These are phyloP conservation scores for Fusarium hainanense DNA, from an alignment of 2,329 filamentous ascomycete species.

Conservation along the genomic window DNA sequence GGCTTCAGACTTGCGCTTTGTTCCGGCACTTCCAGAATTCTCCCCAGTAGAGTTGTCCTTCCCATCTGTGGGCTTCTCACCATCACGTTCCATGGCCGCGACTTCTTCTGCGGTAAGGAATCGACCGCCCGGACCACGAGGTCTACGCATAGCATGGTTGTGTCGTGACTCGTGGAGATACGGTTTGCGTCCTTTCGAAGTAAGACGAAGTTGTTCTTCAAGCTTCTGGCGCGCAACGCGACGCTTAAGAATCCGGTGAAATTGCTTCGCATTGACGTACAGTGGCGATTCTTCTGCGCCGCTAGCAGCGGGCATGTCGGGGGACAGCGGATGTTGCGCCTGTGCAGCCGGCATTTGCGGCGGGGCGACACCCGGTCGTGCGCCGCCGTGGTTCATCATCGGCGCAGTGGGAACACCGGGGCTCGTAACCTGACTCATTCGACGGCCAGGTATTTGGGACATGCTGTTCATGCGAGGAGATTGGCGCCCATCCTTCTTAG, in stretches of 20 bases:
- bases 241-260: constrained; percentile 95
- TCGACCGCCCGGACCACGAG: constrained; percentile 90
- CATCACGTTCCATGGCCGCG: constrained; percentile 81
- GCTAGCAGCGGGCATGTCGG: constrained; percentile 77
- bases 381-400: constrained; percentile 75
- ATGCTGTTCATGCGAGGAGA: constrained; percentile 80
- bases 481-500: constrained; percentile 76
- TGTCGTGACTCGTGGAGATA: constrained; percentile 98
- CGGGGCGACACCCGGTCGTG: constrained; percentile 63
- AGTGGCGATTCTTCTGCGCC: constrained; percentile 89
- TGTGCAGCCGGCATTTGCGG: constrained; percentile 72
- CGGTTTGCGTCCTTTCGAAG: constrained; percentile 94
- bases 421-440: constrained; percentile 82
- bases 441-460: constrained; percentile 69
- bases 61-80: constrained; percentile 58
- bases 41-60: constrained; percentile 48
- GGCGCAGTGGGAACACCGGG: constrained; percentile 79
- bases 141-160: constrained; percentile 97
- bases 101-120: constrained; percentile 98
- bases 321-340: constrained; percentile 77
- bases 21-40: constrained; percentile 53
- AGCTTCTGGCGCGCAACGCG: constrained; percentile 92
- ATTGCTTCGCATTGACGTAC: constrained; percentile 99
- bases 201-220: constrained; percentile 90
- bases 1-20: constrained; percentile 71